Conservation (phyloP, 495 filamentous ascomycete species). For the Aspergillus egyptiacus region DNA sequence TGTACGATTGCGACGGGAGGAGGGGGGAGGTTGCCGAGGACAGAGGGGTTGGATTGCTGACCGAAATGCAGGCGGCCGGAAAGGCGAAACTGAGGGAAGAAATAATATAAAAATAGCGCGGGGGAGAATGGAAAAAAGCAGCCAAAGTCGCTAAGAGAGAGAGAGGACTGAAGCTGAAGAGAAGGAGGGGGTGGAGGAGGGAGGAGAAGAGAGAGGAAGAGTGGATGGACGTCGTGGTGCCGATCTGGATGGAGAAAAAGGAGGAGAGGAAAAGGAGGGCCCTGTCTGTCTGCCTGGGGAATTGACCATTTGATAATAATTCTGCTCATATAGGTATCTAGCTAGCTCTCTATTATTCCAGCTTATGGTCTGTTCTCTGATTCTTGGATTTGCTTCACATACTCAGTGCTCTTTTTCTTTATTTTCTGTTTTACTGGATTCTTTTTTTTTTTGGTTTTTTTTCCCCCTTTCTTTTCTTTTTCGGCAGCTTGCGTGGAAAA, state of each 20-base stretch:
- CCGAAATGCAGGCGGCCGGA: conserved; percentile 5
- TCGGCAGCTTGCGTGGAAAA: conserved; percentile 30
- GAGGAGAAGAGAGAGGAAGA: background rate
- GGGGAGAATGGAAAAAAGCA: background rate
- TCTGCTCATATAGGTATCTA: too few relatives aligned
- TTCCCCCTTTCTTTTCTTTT: conserved; percentile 12
- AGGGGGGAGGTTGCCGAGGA: conserved; percentile 17
- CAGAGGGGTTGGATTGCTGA: conserved; percentile 1
- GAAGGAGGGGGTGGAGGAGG: background rate
- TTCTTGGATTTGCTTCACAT: too few relatives aligned
- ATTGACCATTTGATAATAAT: too few relatives aligned
- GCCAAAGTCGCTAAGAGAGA: conserved; percentile 2
- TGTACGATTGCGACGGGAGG: conserved; percentile 19
- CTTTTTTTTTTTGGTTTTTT: conserved; percentile 6
- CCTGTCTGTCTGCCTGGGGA: too few relatives aligned
- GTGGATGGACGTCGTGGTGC: background rate
- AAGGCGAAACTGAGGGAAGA: conserved; percentile 8
- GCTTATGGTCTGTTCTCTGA: too few relatives aligned
- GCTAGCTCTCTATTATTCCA: too few relatives aligned
- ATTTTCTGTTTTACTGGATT: background rate
- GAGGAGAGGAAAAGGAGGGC: background rate
- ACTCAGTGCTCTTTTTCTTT: too few relatives aligned
- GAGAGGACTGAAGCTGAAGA: background rate
- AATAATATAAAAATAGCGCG: conserved; percentile 2
- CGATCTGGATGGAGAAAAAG: conserved; percentile 7